phyloP scores from a whole-genome alignment of 208 protist genomes.

The Acanthamoeba healyi region DNA sequence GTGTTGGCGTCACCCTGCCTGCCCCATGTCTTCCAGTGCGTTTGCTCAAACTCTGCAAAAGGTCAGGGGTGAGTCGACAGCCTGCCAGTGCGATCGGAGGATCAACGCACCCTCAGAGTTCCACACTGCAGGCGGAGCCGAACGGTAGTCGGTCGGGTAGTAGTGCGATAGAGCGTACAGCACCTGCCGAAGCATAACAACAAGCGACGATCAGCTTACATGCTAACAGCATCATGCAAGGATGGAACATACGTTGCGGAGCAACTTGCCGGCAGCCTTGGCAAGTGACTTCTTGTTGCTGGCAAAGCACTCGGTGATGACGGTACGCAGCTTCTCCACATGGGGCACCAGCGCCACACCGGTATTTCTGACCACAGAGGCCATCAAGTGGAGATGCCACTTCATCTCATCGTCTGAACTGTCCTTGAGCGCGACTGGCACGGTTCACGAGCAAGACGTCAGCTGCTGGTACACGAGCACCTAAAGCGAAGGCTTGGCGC shows the following conservation, averaged over 20 bases:
- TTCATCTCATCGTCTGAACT: constrained; percentile 18
- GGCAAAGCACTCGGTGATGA: background rate
- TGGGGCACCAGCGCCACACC: constrained; percentile 29
- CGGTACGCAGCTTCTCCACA: background rate
- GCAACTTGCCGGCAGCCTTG: constrained; percentile 21
- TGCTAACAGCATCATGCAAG: too few species aligned
- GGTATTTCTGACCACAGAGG: background rate
- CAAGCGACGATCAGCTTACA: too few species aligned
- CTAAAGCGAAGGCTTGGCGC: background rate
- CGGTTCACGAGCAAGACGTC: background rate
- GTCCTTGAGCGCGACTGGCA: background rate
- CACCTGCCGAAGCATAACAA: too few species aligned
- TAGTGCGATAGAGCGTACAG: constrained; percentile 28
- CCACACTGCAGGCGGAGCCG: background rate
- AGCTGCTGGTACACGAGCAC: background rate
- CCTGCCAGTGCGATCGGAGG: background rate
- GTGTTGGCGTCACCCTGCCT: background rate
- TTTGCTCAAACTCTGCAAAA: background rate
- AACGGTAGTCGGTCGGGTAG: constrained; percentile 56
- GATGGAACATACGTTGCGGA: constrained; percentile 34
- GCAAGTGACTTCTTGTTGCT: background rate
- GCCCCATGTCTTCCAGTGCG: constrained; percentile 54
- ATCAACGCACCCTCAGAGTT: background rate
- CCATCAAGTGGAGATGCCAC: constrained; percentile 55
- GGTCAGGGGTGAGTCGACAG: background rate